Base-by-base conservation (phyloP, 2,329 filamentous ascomycete genomes). In the Fusarium floridanum region DNA sequence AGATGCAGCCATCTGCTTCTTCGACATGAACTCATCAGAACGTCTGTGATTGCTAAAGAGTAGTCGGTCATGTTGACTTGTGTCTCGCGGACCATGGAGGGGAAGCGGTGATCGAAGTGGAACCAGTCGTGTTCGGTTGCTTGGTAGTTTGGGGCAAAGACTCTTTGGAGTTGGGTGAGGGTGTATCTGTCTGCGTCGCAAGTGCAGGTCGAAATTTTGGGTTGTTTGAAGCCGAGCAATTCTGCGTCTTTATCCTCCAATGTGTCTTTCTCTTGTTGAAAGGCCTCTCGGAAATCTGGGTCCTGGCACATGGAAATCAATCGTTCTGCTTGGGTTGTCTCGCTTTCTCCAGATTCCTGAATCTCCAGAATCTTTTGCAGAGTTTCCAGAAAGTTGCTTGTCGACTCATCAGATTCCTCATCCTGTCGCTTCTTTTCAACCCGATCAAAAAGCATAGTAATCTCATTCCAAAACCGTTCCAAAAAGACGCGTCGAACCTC, bases 121-220 rank as follows among this genome's bases (percentile, higher is more conserved):
- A 66, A 53, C 64, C 64, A 66, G 43, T 66, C 64, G 16, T 66
- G 63, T 14, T 60, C 55, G 29, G 63, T 60, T 22, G 55, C 53
- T 16, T 45, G 20, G 20, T 66, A 66, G 14, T 29, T 41, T 16
- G 12, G 20, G 5, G 39, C 41, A 24, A 61, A 66, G 5, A 66
- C 43, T 27, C 64, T 48, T 37, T 66, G n/a, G 5, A 61, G 8
- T 16, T 61, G 64, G 11, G 6, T 12, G 6, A 53, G 34, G 41
- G 24, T 60, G 9, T 17, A 32, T 2, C 29, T 17, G n/a, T 66
- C 56, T 12, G 55, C 22, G 5, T n/a, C 32, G 29, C 56, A 61
- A 14, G 32, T 37, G 56, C 64, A 66, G 11, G 64, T 61, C 6
- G 43, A 20, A 17, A 27, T 27, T 1, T 22, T 8, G 8, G 27